Base-by-base conservation (phyloP, 2,329 filamentous ascomycete genomes). In the Trichophaea hybrida region DNA sequence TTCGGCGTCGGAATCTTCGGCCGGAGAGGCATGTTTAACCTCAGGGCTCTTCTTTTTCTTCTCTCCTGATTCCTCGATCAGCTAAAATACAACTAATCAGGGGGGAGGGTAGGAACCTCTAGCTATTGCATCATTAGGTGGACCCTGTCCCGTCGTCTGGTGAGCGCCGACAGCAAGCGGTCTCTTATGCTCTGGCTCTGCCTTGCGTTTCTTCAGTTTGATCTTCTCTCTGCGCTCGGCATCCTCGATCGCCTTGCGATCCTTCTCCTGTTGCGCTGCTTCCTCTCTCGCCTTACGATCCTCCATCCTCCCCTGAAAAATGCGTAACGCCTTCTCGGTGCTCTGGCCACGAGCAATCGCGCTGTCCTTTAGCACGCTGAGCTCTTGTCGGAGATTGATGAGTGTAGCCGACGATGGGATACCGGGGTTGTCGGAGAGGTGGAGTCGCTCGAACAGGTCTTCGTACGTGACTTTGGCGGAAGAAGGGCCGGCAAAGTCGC, bases 141-240 rank as follows among this genome's bases (percentile, higher is more conserved):
- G 63, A 24, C 50, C 59, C 50, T 69, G 67, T 48, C 63, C 60
- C 6, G 65, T 64, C 24, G 65, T 53, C 43, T 65, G 61, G 33
- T 69, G 67, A 2, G 67, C 67, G 24, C 67, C 67, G 31, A 68
- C 58, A 7, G 66, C 65, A 13, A 65, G 65, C 48, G 67, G 67
- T 7, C 66, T 61, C 43, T 68, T 68, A 37, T 61, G 61, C 53
- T 63, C 64, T 7, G 53, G 17, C 38, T 64, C 63, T 32, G 53
- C 35, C 34, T 51, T 48, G 34, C 61, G 57, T 43, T 62, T 64
- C 61, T 66, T 67, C 33, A 64, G 58, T 40, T 65, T 67, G 35
- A 62, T 61, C 55, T 65, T 66, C 37, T 64, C 59, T 33, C 62
- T 64, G 31, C 64, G 63, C 53, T 68, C 65, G 24, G 59, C 62